A percentile compares a stretch with the other conserved stretches of the same genome.
These are phyloP conservation scores for Lactarius deliciosus DNA, from an alignment of 768 basidiomycete species.

Conservation along the genomic window DNA sequence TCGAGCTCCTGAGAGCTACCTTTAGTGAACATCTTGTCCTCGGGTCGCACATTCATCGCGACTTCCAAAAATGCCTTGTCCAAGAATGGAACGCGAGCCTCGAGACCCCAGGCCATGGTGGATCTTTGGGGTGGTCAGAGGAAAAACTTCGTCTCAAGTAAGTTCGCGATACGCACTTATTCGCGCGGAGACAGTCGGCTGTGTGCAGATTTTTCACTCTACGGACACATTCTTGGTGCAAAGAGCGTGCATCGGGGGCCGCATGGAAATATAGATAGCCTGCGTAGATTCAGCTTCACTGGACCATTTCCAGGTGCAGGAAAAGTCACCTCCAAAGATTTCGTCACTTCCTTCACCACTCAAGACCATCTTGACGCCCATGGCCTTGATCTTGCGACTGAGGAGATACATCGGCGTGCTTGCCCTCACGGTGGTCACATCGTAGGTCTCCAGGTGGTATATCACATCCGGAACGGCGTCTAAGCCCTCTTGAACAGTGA, in stretches of 20 bases:
- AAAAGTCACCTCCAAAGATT: conserved; percentile 79
- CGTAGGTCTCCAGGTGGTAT: conserved; percentile 97
- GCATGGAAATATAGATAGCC: conserved; percentile 99
- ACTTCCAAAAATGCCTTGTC: conserved; percentile 96
- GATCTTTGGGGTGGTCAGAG: conserved; percentile 47
- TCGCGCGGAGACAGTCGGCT: conserved; percentile 94
- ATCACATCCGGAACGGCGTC: conserved; percentile 98
- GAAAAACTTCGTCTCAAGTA: not conserved
- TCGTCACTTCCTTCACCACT: conserved; percentile 98
- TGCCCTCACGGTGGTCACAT: conserved; percentile 97
- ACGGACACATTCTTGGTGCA: conserved; percentile 93
- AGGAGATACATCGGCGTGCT: conserved; percentile 99
- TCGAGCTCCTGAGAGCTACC: conserved; percentile 73
- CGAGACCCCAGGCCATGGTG: conserved; percentile 99
- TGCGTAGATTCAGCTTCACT: conserved; percentile 34
- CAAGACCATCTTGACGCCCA: conserved; percentile 99
- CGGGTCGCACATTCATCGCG: conserved; percentile 85
- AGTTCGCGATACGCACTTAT: conserved; percentile 67
- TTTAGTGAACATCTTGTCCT: conserved; percentile 87
- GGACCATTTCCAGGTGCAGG: not conserved
- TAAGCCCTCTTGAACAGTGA: conserved; percentile 96
- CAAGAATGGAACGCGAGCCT: conserved; percentile 97
- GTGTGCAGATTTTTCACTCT: conserved; percentile 98
- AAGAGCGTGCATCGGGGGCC: conserved; percentile 81
- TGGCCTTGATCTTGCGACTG: conserved; percentile 97